Evolutionary conservation across 305 asterid species (phyloP), one percentile per base, ranked within the genome.

Genomic region (Solanum chacoense): DNA sequence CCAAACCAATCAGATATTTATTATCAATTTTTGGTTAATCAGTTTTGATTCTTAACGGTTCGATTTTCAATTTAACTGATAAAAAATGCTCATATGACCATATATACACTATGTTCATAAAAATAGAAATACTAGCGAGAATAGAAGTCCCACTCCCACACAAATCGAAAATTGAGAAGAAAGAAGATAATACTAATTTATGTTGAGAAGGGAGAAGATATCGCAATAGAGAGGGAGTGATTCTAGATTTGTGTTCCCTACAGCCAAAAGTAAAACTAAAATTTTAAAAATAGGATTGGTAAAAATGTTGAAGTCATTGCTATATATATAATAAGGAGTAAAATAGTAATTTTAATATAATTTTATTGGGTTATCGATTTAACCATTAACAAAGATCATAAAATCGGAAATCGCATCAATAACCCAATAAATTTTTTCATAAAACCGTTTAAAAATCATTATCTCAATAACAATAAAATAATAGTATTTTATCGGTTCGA

Each of bases 351-450:
- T 50, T 16, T 50, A 18, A 50, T 16, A 50, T 14, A 50, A 16
- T 50, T 1, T 50, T 50, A 50, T 50, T 14, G 22, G 22, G 63
- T 0, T 0, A 35, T 35, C 7, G 0, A 0, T 35, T 35, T 35
- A 45, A 45, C 0, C 59, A 45, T 50, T 50, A 6, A 50, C 22
- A 6, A 6, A 50, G 0, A 50, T 50, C 59, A 42, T 42, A 42
- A 11, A 13, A 42, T 0, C 2, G 7, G 0, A 42, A 2, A 42
- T 2, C 20, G 7, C 12, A 13, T 0, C 8, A 6, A 42, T 42
- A 13, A 42, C 20, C 7, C 59, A 42, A 38, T 38, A 40, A 40
- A 4, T 42, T 5, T n/a, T n/a, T n/a, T n/a, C n/a, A 42, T 42
- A 42, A 13, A 42, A 42, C 8, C 59, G 5, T 42, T 42, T 42